Evolutionary conservation across 2,329 filamentous ascomycete species (phyloP), one percentile per base, ranked within the genome.

Genomic region (Pseudogymnoascus sp.): DNA sequence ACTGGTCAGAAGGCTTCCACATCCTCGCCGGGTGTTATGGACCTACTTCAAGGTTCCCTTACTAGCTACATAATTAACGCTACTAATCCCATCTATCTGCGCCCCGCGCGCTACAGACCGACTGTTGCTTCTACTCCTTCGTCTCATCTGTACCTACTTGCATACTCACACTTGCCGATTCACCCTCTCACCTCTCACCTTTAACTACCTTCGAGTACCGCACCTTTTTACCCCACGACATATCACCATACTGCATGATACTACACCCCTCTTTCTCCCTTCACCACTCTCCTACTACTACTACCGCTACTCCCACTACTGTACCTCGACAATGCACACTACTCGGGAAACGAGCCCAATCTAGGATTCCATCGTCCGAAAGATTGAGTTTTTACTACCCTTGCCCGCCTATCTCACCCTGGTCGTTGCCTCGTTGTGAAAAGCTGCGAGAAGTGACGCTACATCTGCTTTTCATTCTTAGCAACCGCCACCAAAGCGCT

Each of bases 301-400:
- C 47, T 18, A 53, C 25, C 18, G n/a, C 25, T 31, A 31, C n/a
- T 53, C n/a, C 10, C 47, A 31, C 25, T 53, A 53, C 47, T 53
- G 47, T 53, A 53, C 47, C 47, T 53, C 47, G 47, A 53, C 31
- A 53, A 53, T 53, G 47, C 47, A 31, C 47, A 53, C 25, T 53
- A 53, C 47, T 53, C 47, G 47, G 47, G 47, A 31, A 53, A 53
- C 47, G 47, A 53, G 47, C 47, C 47, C 47, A 53, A 53, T 53
- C 47, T 53, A 53, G 47, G 47, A 31, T 53, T 53, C 25, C 47
- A 53, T 53, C 25, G 47, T 53, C 47, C 25, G 25, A 53, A 53
- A 53, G 47, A 53, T 53, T 53, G 47, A 53, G 47, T 53, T 53
- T 53, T 53, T 53, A 53, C 47, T 31, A 53, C n/a, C 47, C 47